phyloP scores from a whole-genome alignment of 305 asterid genomes.

The Rubia peregrina region DNA sequence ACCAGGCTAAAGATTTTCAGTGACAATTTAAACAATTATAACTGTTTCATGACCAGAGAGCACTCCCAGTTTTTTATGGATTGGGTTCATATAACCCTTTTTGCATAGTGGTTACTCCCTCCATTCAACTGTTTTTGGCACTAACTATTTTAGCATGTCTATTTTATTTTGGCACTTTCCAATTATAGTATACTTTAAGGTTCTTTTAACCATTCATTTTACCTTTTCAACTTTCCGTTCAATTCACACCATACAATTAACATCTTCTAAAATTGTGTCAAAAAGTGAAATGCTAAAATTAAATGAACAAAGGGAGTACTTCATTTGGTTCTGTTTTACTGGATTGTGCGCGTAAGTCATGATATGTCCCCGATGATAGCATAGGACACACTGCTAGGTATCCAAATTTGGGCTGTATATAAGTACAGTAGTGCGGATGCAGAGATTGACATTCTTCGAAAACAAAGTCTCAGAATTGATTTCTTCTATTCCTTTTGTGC shows the following conservation, averaged over 20 bases:
- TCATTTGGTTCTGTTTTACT: background rate
- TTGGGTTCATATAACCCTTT: background rate
- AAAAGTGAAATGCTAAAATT: too few species aligned
- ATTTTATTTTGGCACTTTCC: too few species aligned
- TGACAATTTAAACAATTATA: too few species aligned
- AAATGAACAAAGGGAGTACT: background rate
- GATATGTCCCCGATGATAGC: background rate
- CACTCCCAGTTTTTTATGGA: background rate
- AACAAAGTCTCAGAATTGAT: background rate
- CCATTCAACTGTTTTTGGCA: too few species aligned
- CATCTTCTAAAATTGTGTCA: too few species aligned
- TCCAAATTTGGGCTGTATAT: background rate
- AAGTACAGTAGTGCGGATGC: background rate
- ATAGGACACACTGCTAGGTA: background rate
- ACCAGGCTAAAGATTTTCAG: background rate
- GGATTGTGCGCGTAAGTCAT: background rate
- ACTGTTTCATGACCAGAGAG: background rate
- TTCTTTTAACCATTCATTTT: too few species aligned
- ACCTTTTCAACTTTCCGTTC: too few species aligned
- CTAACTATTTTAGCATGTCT: background rate
- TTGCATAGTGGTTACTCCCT: background rate
- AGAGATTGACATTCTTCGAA: background rate
- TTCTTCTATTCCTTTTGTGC: background rate
- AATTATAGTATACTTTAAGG: too few species aligned
- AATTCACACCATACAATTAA: too few species aligned